Evolutionary conservation across 345 rosid species (phyloP).

Genomic region (Mangifera indica): DNA sequence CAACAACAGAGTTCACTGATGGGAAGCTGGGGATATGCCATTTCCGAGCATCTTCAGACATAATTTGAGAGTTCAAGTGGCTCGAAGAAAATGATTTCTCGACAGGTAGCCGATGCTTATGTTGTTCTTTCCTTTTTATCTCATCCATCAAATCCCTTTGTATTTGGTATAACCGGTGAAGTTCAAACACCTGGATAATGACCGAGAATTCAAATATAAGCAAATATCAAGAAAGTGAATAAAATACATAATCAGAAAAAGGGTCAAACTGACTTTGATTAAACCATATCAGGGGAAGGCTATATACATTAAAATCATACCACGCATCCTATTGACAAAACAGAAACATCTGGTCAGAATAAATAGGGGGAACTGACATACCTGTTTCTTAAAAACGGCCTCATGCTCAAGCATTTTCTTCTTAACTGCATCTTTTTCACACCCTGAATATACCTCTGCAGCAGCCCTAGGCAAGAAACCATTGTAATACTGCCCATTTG

Average conservation of each 20-base stretch:
- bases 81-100: slow-evolving; percentile 57
- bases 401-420: slow-evolving; percentile 85
- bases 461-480: slow-evolving; percentile 45
- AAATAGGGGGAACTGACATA: slow-evolving; percentile 22
- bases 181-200: slow-evolving; percentile 52
- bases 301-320: slow-evolving; percentile 2
- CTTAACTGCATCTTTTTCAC: slow-evolving; percentile 62
- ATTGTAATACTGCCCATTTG: slow-evolving; percentile 51
- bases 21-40: slow-evolving; percentile 69
- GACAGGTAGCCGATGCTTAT: slow-evolving; percentile 30
- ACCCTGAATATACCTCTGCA: slow-evolving; percentile 43
- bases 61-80: slow-evolving; percentile 53
- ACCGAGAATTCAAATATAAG: slow-evolving; percentile 18
- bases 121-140: slow-evolving; percentile 50
- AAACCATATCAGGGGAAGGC: slow-evolving; percentile 24
- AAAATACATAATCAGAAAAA: slow-evolving; percentile 26
- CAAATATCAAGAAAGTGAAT: slow-evolving; percentile 24
- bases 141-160: slow-evolving; percentile 72
- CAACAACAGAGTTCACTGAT: slow-evolving; percentile 46
- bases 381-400: slow-evolving; percentile 81
- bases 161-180: slow-evolving; percentile 65
- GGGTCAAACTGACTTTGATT: slow-evolving; percentile 7
- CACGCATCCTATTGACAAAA: not conserved
- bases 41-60: slow-evolving; percentile 57
- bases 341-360: not conserved